Conservation (phyloP, 1,284 basidiomycete species). For the Malassezia sp. region DNA sequence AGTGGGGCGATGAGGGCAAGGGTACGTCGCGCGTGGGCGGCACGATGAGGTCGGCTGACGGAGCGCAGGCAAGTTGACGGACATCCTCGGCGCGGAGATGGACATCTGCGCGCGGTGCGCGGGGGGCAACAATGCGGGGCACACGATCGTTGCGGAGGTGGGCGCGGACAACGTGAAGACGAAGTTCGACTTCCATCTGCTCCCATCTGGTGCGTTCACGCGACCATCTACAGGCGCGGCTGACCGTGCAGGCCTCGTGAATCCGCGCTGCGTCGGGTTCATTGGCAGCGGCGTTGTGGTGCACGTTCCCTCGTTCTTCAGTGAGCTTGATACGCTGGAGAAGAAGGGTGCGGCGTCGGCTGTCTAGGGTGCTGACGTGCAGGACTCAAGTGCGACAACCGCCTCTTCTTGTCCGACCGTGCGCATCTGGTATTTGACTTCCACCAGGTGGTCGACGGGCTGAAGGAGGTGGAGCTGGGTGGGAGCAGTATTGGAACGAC, state of each 20-base stretch:
- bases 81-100: conserved; percentile 55
- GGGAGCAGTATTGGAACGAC: conserved; percentile 87
- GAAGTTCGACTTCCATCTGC: conserved; percentile 87
- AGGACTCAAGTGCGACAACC: conserved; percentile 64
- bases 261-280: conserved; percentile 71
- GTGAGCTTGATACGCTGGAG: conserved; percentile 76
- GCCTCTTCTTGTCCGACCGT: conserved; percentile 86
- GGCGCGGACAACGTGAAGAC: conserved; percentile 60
- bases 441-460: conserved; percentile 95
- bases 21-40: conserved; percentile 9
- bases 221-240: too few species aligned
- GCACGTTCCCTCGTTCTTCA: conserved; percentile 88
- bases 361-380: not conserved
- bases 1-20: conserved; percentile 47
- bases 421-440: conserved; percentile 97
- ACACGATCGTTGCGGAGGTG: conserved; percentile 83
- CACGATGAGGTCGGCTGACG: too few species aligned
- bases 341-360: conserved; percentile 80
- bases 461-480: conserved; percentile 95
- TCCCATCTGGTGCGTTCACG: conserved; percentile 69
- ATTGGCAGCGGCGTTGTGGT: conserved; percentile 91
- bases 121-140: conserved; percentile 95
- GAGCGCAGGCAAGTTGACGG: conserved; percentile 40
- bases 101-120: conserved; percentile 94
- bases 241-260: conserved; percentile 76